Evolutionary conservation across 805 yeast genomes (phyloP).

Genomic region (Candida pini): DNA sequence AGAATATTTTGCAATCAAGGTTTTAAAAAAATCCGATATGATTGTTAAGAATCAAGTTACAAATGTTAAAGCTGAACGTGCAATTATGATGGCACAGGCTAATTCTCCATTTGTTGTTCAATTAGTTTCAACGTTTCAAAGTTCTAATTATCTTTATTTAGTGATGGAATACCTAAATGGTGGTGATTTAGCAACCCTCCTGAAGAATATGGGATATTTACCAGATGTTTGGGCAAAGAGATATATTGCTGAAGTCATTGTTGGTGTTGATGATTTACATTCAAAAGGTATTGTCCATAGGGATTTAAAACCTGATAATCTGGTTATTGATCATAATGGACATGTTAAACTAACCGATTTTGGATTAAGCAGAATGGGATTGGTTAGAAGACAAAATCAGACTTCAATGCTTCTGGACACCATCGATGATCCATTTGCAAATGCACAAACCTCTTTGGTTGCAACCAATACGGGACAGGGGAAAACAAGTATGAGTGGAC

Average conservation of each 20-base stretch:
- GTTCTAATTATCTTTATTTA: conserved; percentile 74
- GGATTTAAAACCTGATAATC: conserved; percentile 92
- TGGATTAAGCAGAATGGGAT: conserved; percentile 87
- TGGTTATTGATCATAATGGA: conserved; percentile 79
- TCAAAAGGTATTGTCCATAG: conserved; percentile 86
- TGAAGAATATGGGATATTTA: conserved; percentile 74
- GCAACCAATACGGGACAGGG: conserved; percentile 1
- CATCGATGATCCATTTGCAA: conserved; percentile 17
- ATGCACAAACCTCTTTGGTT: conserved; percentile 11
- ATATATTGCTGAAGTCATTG: conserved; percentile 84
- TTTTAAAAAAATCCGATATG: conserved; percentile 89
- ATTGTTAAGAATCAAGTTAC: conserved; percentile 94
- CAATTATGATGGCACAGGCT: conserved; percentile 96
- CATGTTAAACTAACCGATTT: conserved; percentile 93
- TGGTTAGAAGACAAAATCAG: conserved; percentile 68
- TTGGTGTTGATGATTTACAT: conserved; percentile 89
- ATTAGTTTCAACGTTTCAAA: conserved; percentile 82
- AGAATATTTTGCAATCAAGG: conserved; percentile 93
- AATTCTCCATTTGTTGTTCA: conserved; percentile 92
- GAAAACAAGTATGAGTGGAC: conserved; percentile 1
- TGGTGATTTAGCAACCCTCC: conserved; percentile 87
- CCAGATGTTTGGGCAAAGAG: conserved; percentile 84
- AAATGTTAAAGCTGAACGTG: conserved; percentile 90
- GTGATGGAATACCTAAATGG: conserved; percentile 97
- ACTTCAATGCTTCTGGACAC: background rate